Conservation (phyloP, 495 filamentous ascomycete species). For the Podospora appendiculata region DNA sequence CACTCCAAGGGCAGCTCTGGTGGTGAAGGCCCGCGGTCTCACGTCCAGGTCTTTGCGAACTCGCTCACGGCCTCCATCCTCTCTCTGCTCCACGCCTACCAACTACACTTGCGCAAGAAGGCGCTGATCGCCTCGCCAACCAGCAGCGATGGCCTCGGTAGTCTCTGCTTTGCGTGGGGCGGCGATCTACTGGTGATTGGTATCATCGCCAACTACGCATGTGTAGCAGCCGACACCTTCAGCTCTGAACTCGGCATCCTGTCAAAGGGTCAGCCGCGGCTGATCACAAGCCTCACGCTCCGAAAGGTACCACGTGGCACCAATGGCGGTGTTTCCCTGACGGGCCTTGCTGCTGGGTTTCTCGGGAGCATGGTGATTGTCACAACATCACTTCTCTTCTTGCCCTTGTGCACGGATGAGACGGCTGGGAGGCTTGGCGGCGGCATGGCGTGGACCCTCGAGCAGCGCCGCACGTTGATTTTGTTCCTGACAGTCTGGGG, state of each 20-base stretch:
- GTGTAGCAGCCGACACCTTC: constrained; percentile 88
- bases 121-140: constrained; percentile 8
- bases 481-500: constrained; percentile 62
- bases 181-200: constrained; percentile 50
- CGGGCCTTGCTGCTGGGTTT: constrained; percentile 65
- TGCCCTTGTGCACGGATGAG: constrained; percentile 58
- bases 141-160: constrained; percentile 17
- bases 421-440: constrained; percentile 25
- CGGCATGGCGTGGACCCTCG: constrained; percentile 33
- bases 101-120: constrained; percentile 41
- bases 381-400: constrained; percentile 50
- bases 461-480: constrained; percentile 48
- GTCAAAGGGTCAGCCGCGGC: constrained; percentile 61
- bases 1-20: constrained; percentile 62
- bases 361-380: constrained; percentile 69
- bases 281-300: constrained; percentile 77
- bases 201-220: constrained; percentile 74
- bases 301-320: constrained; percentile 79
- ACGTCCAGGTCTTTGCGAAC: constrained; percentile 89
- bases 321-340: constrained; percentile 79
- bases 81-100: constrained; percentile 60
- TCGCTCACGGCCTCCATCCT: constrained; percentile 70
- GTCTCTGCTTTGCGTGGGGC: constrained; percentile 40
- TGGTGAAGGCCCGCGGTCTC: constrained; percentile 73
- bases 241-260: constrained; percentile 93